A percentile compares a stretch with the other conserved stretches of the same genome.
Conservation (phyloP, 2,329 filamentous ascomycete species). For the Aspergillus floridensis region DNA sequence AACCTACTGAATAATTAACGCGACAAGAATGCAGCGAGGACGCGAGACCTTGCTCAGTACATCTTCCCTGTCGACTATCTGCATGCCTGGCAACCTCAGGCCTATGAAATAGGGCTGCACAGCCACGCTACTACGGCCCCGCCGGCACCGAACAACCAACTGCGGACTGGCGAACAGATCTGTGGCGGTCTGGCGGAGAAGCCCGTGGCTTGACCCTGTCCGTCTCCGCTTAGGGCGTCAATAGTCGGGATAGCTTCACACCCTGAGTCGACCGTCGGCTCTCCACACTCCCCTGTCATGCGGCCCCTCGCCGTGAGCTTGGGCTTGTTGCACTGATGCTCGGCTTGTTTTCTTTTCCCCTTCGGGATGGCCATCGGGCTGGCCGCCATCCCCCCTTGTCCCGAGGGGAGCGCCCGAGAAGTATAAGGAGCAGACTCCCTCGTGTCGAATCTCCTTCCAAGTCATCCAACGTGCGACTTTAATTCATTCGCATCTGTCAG, state of each 20-base stretch:
- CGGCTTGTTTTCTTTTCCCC: slow-evolving; percentile 8
- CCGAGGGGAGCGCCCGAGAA: background rate
- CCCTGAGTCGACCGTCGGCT: slow-evolving; percentile 10
- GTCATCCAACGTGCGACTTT: background rate
- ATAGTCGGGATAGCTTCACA: slow-evolving; percentile 17
- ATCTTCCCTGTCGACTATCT: background rate
- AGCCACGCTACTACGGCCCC: slow-evolving; percentile 13
- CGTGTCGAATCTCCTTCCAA: background rate
- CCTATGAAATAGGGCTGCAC: slow-evolving; percentile 10
- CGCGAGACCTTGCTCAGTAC: background rate
- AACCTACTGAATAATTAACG: background rate
- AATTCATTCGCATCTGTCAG: background rate
- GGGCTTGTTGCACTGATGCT: slow-evolving; percentile 15
- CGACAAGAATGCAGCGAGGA: background rate
- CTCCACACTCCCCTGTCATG: slow-evolving; percentile 12
- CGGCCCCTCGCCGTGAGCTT: slow-evolving; percentile 12
- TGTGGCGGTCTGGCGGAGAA: background rate
- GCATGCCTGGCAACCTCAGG: slow-evolving; percentile 4
- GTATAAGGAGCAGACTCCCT: slow-evolving; percentile 3
- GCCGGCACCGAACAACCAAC: background rate
- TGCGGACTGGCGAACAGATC: background rate
- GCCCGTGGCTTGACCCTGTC: slow-evolving; percentile 20
- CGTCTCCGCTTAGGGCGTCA: slow-evolving; percentile 4
- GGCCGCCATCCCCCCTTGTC: slow-evolving; percentile 7
- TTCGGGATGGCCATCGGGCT: slow-evolving; percentile 15